These are phyloP conservation scores for Spergularia azorica DNA, from an alignment of 179 eudicot species.

Conservation along the genomic window DNA sequence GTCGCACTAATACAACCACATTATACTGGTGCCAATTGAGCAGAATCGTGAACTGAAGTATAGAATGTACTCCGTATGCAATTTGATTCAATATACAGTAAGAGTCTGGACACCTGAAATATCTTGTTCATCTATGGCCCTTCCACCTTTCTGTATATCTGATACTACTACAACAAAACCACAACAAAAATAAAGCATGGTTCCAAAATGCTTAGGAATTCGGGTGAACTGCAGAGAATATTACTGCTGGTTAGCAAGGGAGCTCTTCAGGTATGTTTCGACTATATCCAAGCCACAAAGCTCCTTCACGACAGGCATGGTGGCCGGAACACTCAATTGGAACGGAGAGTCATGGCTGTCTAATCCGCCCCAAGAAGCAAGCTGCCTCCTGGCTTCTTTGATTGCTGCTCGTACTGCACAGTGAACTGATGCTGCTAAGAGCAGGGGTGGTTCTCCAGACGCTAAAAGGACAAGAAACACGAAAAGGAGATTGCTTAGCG, in stretches of 20 bases:
- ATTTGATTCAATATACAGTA: too few species aligned
- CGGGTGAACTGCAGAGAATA: not conserved
- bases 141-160: too few species aligned
- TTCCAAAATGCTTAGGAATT: too few species aligned
- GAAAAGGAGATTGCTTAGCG: not conserved
- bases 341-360: constrained; percentile 35
- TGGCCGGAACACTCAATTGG: constrained; percentile 81
- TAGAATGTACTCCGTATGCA: too few species aligned
- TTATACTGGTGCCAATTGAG: too few species aligned
- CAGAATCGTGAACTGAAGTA: too few species aligned
- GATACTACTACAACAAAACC: too few species aligned
- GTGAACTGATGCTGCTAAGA: constrained; percentile 81
- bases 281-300: constrained; percentile 80
- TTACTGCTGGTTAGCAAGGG: not conserved
- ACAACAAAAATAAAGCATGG: too few species aligned
- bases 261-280: constrained; percentile 49
- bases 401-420: constrained; percentile 88
- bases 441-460: constrained; percentile 92
- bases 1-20: too few species aligned
- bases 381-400: constrained; percentile 73
- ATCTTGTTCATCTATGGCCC: too few species aligned
- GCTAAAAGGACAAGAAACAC: constrained; percentile 45
- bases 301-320: constrained; percentile 83
- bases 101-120: too few species aligned
- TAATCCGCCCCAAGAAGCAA: constrained; percentile 53